phyloP scores from a whole-genome alignment of 495 filamentous ascomycete genomes.

The Hypoxylon lienhwacheense region DNA sequence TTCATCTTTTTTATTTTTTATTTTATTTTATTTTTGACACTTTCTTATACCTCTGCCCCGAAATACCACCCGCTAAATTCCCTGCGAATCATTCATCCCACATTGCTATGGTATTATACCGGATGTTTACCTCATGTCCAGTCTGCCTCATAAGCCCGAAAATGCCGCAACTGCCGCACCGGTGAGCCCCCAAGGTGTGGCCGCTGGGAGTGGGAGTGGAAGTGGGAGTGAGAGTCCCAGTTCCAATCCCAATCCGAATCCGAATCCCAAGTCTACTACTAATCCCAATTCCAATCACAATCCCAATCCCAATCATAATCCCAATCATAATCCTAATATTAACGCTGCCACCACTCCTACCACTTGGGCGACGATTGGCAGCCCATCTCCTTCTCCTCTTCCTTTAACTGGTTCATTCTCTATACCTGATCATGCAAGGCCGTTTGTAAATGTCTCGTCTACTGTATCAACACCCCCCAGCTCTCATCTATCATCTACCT shows the following conservation, averaged over 20 bases:
- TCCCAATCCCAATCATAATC: too few species aligned
- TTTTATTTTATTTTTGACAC: too few species aligned
- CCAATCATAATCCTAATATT: too few species aligned
- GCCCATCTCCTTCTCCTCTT: slow-evolving; percentile 29
- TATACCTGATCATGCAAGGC: slow-evolving; percentile 33
- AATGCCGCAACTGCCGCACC: slow-evolving; percentile 54
- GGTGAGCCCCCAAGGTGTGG: slow-evolving; percentile 48
- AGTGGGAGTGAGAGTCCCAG: too few species aligned
- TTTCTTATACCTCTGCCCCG: slow-evolving; percentile 1
- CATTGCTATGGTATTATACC: slow-evolving; percentile 44
- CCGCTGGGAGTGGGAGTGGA: slow-evolving; percentile 27
- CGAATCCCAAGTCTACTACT: too few species aligned
- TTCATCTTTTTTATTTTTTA: too few species aligned
- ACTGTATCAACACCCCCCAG: slow-evolving; percentile 35
- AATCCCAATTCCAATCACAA: too few species aligned
- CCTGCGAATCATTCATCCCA: slow-evolving; percentile 39
- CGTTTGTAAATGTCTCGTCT: slow-evolving; percentile 34
- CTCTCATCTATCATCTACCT: slow-evolving; percentile 32
- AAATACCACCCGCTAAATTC: slow-evolving; percentile 28
- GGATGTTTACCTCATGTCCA: slow-evolving; percentile 58
- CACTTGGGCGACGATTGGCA: slow-evolving; percentile 35
- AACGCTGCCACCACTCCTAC: slow-evolving; percentile 31
- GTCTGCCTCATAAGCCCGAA: slow-evolving; percentile 45
- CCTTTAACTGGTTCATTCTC: slow-evolving; percentile 35
- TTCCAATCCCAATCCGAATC: too few species aligned